phyloP scores from a whole-genome alignment of 495 filamentous ascomycete species.

The Penicillium diatomitis region DNA sequence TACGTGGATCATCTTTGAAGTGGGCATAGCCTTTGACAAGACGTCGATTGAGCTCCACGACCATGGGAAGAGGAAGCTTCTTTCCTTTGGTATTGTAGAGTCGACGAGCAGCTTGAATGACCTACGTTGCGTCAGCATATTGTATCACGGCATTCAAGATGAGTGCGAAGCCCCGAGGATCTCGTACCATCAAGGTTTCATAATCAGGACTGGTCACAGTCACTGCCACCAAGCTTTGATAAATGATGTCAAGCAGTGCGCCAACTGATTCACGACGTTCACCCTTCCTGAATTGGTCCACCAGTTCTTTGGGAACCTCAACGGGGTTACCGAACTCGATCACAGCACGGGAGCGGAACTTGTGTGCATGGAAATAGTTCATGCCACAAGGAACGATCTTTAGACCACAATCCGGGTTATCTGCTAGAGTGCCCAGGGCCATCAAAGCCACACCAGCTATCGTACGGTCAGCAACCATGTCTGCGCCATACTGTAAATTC shows the following conservation, averaged over 20 bases:
- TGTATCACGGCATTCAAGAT: background rate
- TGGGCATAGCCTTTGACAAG: slow-evolving; percentile 85
- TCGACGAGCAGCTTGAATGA: slow-evolving; percentile 87
- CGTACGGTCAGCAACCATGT: background rate
- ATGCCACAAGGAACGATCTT: slow-evolving; percentile 99
- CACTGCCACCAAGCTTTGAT: slow-evolving; percentile 74
- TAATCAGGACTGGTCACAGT: slow-evolving; percentile 93
- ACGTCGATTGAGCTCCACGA: slow-evolving; percentile 92
- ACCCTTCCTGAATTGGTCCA: slow-evolving; percentile 75
- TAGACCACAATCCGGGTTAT: slow-evolving; percentile 79
- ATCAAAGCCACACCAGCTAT: slow-evolving; percentile 93
- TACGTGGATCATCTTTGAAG: slow-evolving; percentile 85
- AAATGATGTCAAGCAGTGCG: slow-evolving; percentile 73
- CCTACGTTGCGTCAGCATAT: slow-evolving; percentile 35
- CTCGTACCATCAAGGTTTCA: slow-evolving; percentile 83
- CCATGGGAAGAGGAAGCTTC: slow-evolving; percentile 86
- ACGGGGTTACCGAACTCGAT: slow-evolving; percentile 90
- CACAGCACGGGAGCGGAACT: slow-evolving; percentile 93
- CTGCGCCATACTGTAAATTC: background rate
- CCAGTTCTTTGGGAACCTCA: slow-evolving; percentile 70
- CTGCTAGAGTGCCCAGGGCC: slow-evolving; percentile 88
- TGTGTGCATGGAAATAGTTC: slow-evolving; percentile 99
- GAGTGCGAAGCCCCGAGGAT: too few species aligned
- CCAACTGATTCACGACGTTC: slow-evolving; percentile 78
- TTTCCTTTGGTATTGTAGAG: slow-evolving; percentile 91